phyloP scores from a whole-genome alignment of 1,284 basidiomycete genomes.

The Boletus smithii region DNA sequence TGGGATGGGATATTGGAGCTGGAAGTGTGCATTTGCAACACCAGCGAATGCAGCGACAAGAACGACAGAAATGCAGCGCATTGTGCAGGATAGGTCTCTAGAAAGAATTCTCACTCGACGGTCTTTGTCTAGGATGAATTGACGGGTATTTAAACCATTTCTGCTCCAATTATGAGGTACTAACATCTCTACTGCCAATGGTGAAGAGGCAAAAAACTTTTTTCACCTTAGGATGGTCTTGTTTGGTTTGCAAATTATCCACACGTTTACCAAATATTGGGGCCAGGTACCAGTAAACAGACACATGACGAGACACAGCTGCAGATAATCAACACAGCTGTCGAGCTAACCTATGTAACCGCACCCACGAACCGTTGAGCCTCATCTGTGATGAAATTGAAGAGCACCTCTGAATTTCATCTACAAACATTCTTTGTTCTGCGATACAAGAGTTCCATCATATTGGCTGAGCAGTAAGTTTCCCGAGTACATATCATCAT shows the following conservation, averaged over 20 bases:
- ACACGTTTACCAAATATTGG: too few species aligned
- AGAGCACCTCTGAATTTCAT: too few species aligned
- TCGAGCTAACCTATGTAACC: too few species aligned
- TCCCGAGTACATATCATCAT: neutral
- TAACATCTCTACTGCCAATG: neutral
- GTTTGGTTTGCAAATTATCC: slow-evolving; percentile 25
- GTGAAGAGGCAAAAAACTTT: slow-evolving; percentile 19
- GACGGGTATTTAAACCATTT: slow-evolving; percentile 19
- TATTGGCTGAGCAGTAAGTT: neutral
- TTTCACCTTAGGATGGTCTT: slow-evolving; percentile 26
- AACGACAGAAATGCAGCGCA: slow-evolving; percentile 36
- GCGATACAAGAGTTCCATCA: neutral
- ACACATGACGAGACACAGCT: too few species aligned
- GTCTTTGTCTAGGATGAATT: too few species aligned
- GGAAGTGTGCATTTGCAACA: slow-evolving; percentile 55
- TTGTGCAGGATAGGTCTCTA: slow-evolving; percentile 11
- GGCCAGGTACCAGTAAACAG: too few species aligned
- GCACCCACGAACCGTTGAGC: too few species aligned
- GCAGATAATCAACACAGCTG: too few species aligned
- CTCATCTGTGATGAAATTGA: too few species aligned
- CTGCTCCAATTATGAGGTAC: too few species aligned
- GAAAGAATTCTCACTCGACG: neutral
- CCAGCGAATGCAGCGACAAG: slow-evolving; percentile 34
- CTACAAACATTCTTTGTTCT: too few species aligned
- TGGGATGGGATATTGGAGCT: slow-evolving; percentile 54